phyloP scores from a whole-genome alignment of 805 yeast species.

The Yamadazyma scolyti region DNA sequence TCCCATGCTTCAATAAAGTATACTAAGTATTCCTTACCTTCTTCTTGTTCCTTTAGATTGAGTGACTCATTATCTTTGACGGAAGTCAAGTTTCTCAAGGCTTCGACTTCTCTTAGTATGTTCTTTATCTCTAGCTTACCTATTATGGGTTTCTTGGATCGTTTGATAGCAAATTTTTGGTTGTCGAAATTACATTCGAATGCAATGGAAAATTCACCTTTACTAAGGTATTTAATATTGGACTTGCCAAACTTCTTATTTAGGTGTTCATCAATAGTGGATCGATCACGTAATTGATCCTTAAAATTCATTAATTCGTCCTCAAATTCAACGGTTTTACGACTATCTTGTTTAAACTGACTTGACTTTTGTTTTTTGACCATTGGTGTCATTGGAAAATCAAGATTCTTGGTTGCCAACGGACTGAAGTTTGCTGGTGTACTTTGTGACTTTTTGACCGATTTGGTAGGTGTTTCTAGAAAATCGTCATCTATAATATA shows the following conservation, averaged over 20 bases:
- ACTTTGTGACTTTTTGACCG: slow-evolving; percentile 24
- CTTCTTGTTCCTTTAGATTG: slow-evolving; percentile 40
- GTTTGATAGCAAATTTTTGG: slow-evolving; percentile 79
- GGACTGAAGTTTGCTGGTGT: slow-evolving; percentile 24
- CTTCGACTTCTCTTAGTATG: slow-evolving; percentile 72
- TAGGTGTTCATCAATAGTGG: slow-evolving; percentile 41
- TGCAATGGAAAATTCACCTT: slow-evolving; percentile 88
- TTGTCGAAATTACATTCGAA: slow-evolving; percentile 71
- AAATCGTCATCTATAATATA: slow-evolving; percentile 14
- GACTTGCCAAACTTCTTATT: slow-evolving; percentile 45
- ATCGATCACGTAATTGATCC: slow-evolving; percentile 1
- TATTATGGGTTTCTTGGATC: slow-evolving; percentile 63
- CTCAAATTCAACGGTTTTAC: slow-evolving; percentile 1
- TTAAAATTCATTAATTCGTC: too few relatives aligned
- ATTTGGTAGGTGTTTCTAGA: slow-evolving; percentile 39
- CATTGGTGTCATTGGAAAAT: slow-evolving; percentile 4
- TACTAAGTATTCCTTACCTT: slow-evolving; percentile 75
- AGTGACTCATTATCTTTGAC: slow-evolving; percentile 33
- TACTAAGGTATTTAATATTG: slow-evolving; percentile 68
- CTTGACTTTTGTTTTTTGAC: slow-evolving; percentile 2
- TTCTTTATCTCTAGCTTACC: slow-evolving; percentile 54
- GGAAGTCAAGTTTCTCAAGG: slow-evolving; percentile 44
- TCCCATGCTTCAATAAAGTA: slow-evolving; percentile 87
- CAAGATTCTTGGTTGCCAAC: background rate
- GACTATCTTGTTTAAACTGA: background rate